Evolutionary conservation across 495 filamentous ascomycete genomes (phyloP).

Genomic region (Talaromyces borbonicus): DNA sequence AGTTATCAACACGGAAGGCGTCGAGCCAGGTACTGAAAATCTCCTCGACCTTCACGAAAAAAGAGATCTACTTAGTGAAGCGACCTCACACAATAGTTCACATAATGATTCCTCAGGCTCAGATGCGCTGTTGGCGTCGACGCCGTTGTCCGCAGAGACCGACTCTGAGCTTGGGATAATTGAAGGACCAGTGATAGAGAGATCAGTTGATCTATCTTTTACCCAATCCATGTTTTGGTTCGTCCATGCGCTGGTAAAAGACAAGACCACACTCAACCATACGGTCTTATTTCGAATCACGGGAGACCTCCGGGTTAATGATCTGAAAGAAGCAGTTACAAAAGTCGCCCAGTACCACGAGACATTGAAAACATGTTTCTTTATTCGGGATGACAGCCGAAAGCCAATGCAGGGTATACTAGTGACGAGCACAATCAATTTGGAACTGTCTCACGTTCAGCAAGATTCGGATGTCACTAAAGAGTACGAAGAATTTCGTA

Average conservation of each 20-base stretch:
- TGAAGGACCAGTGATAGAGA: background rate
- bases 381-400: slow-evolving; percentile 6
- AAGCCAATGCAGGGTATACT: slow-evolving; percentile 9
- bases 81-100: background rate
- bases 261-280: background rate
- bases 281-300: slow-evolving; percentile 3
- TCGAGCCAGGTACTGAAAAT: background rate
- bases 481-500: background rate
- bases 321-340: slow-evolving; percentile 20
- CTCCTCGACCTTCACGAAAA: background rate
- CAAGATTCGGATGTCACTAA: background rate
- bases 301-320: slow-evolving; percentile 9
- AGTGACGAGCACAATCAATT: slow-evolving; percentile 9
- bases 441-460: slow-evolving; percentile 18
- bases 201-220: background rate
- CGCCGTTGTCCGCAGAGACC: background rate
- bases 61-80: background rate
- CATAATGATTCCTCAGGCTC: background rate
- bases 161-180: background rate
- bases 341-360: slow-evolving; percentile 26
- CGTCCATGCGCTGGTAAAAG: background rate
- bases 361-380: slow-evolving; percentile 26
- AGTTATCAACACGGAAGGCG: background rate
- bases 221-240: slow-evolving; percentile 1
- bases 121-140: background rate